Evolutionary conservation across 257 asterid genomes (phyloP).

Genomic region (Rehmannia glutinosa): DNA sequence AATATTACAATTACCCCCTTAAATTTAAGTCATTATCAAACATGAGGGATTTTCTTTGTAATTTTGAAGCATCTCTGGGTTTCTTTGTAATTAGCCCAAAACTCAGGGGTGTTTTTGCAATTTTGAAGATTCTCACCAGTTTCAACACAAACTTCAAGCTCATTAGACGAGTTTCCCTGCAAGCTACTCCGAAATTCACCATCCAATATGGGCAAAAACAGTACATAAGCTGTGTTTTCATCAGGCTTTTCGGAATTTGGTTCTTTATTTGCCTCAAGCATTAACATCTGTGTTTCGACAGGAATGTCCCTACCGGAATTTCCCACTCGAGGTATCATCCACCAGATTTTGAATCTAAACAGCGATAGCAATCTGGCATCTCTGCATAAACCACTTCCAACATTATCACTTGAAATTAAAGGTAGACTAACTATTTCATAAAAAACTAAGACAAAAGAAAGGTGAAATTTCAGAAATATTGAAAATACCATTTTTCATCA

Average conservation of each 20-base stretch:
- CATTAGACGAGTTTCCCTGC: constrained; percentile 54
- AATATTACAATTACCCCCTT: too few species aligned
- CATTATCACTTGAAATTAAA: neutral
- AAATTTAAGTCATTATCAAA: too few species aligned
- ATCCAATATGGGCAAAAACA: constrained; percentile 41
- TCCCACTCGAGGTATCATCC: constrained; percentile 55
- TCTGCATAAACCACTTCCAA: constrained; percentile 27
- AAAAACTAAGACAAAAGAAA: neutral
- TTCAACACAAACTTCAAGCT: constrained; percentile 56
- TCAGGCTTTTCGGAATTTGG: constrained; percentile 12
- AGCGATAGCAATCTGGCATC: constrained; percentile 39
- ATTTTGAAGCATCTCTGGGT: too few species aligned
- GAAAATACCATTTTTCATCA: too few species aligned
- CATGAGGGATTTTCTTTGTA: too few species aligned
- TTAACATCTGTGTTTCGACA: constrained; percentile 46
- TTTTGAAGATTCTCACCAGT: constrained; percentile 26
- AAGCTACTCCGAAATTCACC: constrained; percentile 51
- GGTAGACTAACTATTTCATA: too few species aligned
- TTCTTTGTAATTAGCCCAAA: too few species aligned
- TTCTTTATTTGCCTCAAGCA: constrained; percentile 28
- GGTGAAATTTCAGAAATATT: neutral
- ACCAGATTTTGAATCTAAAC: constrained; percentile 49
- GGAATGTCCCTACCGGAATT: constrained; percentile 42
- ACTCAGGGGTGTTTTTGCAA: neutral
- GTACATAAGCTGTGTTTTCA: constrained; percentile 24